Conservation (phyloP, 2,329 filamentous ascomycete species). For the Pezicula rhizophila region DNA sequence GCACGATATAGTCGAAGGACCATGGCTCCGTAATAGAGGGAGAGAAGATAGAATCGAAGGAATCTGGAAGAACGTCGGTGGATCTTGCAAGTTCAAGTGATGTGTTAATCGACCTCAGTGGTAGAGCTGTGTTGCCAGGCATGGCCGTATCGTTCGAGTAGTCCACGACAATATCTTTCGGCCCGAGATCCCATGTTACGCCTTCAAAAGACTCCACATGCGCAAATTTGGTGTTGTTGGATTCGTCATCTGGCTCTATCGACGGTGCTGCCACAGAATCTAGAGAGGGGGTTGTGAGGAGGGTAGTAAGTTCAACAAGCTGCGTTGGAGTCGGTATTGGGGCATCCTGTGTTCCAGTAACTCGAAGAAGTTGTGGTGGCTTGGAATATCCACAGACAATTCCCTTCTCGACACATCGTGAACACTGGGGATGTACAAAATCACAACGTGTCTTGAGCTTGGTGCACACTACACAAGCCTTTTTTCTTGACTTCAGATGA, state of each 20-base stretch:
- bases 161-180: too few relatives aligned
- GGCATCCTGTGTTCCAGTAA: background rate
- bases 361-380: background rate
- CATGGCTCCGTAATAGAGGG: background rate
- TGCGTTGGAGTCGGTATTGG: background rate
- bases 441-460: slow-evolving; percentile 16
- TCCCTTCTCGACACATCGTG: slow-evolving; percentile 9
- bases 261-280: too few relatives aligned
- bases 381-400: slow-evolving; percentile 8
- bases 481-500: slow-evolving; percentile 10
- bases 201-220: too few relatives aligned
- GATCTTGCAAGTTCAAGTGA: too few relatives aligned
- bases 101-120: too few relatives aligned
- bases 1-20: background rate
- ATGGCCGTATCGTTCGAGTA: too few relatives aligned
- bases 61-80: background rate
- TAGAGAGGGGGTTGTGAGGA: too few relatives aligned
- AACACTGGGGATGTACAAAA: slow-evolving; percentile 8
- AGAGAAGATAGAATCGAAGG: background rate
- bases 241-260: too few relatives aligned
- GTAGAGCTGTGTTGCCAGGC: too few relatives aligned
- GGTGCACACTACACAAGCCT: slow-evolving; percentile 11
- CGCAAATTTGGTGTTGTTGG: too few relatives aligned
- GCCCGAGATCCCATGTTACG: too few relatives aligned
- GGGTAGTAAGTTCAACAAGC: background rate